Conservation (phyloP, 495 filamentous ascomycete species). For the Staphylotrichum longicolle region DNA sequence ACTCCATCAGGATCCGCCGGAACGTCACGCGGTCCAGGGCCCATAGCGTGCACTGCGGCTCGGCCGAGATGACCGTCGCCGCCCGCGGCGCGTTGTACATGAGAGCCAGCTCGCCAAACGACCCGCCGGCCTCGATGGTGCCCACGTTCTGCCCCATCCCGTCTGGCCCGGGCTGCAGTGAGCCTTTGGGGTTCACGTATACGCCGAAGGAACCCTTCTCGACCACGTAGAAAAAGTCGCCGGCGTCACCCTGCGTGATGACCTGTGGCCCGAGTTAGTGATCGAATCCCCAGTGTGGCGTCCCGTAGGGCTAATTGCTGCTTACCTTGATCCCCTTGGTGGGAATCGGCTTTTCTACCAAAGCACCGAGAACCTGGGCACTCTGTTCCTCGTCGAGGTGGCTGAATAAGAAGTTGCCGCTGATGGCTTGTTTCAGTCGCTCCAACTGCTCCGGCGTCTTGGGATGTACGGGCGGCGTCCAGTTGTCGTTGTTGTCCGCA, state of each 20-base stretch:
- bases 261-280: conserved; percentile 49
- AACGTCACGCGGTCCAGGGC: conserved; percentile 94
- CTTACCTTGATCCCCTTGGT: conserved; percentile 83
- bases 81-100: conserved; percentile 99
- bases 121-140: conserved; percentile 79
- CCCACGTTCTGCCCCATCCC: conserved; percentile 85
- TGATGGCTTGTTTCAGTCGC: conserved; percentile 77
- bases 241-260: conserved; percentile 91
- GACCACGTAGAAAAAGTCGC: conserved; percentile 97
- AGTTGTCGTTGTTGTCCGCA: conserved; percentile 77
- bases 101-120: conserved; percentile 94
- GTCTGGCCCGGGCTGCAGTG: conserved; percentile 74
- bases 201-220: conserved; percentile 89
- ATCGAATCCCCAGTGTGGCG: conserved; percentile 76
- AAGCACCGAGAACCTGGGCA: conserved; percentile 78
- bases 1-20: conserved; percentile 97
- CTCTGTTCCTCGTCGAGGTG: conserved; percentile 92
- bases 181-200: conserved; percentile 78
- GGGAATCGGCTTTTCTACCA: conserved; percentile 93
- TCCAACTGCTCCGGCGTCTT: conserved; percentile 79
- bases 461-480: conserved; percentile 78
- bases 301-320: conserved; percentile 49
- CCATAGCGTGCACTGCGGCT: conserved; percentile 80
- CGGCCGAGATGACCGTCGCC: conserved; percentile 87
- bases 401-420: conserved; percentile 88